phyloP scores from a whole-genome alignment of 352 stramenopile species.

The Pythium sp. region DNA sequence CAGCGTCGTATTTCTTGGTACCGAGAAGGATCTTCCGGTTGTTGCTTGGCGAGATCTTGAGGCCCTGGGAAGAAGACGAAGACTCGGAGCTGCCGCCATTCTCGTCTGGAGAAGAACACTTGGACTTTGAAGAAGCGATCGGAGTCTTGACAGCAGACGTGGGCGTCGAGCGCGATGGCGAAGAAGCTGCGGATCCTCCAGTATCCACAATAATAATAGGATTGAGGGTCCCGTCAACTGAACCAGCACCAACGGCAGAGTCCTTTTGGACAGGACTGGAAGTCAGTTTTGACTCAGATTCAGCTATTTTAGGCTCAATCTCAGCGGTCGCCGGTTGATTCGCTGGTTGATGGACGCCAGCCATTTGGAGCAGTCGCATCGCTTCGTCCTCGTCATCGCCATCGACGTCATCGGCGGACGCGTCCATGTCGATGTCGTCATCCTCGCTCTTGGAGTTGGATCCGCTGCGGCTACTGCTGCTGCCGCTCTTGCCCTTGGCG shows the following conservation, averaged over 20 bases:
- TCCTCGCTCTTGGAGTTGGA: constrained; percentile 1
- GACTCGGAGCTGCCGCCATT: background rate
- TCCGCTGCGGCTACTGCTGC: constrained; percentile 1
- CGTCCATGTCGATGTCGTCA: constrained; percentile 17
- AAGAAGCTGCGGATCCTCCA: background rate
- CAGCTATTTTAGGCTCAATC: constrained; percentile 7
- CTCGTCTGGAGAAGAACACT: constrained; percentile 1
- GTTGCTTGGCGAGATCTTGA: constrained; percentile 49
- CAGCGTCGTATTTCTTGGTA: constrained; percentile 23
- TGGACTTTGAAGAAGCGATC: constrained; percentile 7
- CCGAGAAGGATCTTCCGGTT: constrained; percentile 47
- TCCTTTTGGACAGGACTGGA: background rate
- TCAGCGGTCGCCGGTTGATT: background rate
- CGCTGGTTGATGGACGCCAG: constrained; percentile 5
- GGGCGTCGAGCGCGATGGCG: background rate
- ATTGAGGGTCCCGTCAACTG: background rate
- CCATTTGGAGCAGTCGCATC: constrained; percentile 12
- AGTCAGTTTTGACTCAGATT: background rate
- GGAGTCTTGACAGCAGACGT: constrained; percentile 4
- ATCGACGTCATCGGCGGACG: constrained; percentile 5
- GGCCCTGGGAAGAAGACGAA: constrained; percentile 3
- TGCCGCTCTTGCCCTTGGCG: constrained; percentile 14
- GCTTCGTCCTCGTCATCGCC: constrained; percentile 11
- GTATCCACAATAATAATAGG: background rate
- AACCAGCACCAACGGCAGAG: background rate